Conservation (phyloP, 306 rosid genomes). For the Geum urbanum region DNA sequence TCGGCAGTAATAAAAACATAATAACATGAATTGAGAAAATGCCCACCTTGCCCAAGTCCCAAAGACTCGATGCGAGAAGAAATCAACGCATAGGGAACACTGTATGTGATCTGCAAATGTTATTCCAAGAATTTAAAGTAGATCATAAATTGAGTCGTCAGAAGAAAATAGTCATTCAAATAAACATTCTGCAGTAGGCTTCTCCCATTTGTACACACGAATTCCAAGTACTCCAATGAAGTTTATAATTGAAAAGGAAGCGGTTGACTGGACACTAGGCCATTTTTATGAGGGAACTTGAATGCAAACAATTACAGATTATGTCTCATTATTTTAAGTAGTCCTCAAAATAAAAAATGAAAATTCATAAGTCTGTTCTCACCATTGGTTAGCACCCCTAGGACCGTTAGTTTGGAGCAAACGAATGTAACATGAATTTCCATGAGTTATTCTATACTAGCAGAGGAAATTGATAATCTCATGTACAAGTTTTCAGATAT, state of each 20-base stretch:
- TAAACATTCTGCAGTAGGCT: background rate
- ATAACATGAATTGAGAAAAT: slow-evolving; percentile 17
- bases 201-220: background rate
- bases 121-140: slow-evolving; percentile 4
- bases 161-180: background rate
- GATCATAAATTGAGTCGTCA: slow-evolving; percentile 11
- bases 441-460: background rate
- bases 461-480: slow-evolving; percentile 3
- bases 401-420: background rate
- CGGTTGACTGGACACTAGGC: background rate
- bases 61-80: slow-evolving; percentile 75
- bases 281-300: background rate
- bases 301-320: background rate
- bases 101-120: slow-evolving; percentile 81
- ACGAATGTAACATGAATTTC: background rate
- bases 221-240: background rate
- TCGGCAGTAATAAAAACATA: slow-evolving; percentile 16
- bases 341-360: background rate
- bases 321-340: background rate
- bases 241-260: background rate
- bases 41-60: slow-evolving; percentile 91
- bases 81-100: slow-evolving; percentile 87
- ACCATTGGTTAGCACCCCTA: background rate
- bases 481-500: background rate
- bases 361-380: background rate